A percentile compares a stretch with the other conserved stretches of the same genome.
Conservation (phyloP, 2,329 filamentous ascomycete genomes). For the Cytospora leucostoma region DNA sequence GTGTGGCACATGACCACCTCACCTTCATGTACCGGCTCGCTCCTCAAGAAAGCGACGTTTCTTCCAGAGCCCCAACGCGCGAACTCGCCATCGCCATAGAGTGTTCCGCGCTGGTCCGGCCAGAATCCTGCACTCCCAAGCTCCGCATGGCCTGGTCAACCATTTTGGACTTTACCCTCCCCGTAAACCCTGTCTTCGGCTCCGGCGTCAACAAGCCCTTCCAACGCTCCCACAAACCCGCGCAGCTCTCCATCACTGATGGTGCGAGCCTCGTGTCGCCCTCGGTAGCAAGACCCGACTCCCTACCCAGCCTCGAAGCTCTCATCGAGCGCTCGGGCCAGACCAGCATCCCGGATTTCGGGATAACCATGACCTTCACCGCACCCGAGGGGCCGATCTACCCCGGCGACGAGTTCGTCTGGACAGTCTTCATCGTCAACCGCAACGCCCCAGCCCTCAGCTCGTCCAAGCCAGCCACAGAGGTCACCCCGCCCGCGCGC, state of each 20-base stretch:
- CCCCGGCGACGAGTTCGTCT: conserved; percentile 68
- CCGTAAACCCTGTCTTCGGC: conserved; percentile 65
- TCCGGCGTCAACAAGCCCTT: conserved; percentile 55
- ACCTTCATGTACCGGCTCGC: conserved; percentile 71
- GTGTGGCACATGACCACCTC: conserved; percentile 72
- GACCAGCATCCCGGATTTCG: conserved; percentile 58
- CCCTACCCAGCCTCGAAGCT: conserved; percentile 60
- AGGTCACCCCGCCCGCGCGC: conserved; percentile 47
- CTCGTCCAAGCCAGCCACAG: conserved; percentile 36
- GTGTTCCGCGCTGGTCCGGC: conserved; percentile 58
- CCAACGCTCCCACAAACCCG: conserved; percentile 61
- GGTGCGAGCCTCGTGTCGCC: conserved; percentile 60
- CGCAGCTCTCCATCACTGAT: conserved; percentile 64
- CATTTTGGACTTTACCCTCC: conserved; percentile 67
- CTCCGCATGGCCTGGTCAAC: conserved; percentile 70
- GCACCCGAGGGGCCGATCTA: conserved; percentile 58
- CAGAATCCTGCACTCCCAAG: conserved; percentile 59
- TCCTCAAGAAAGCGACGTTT: conserved; percentile 50
- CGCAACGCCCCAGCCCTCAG: conserved; percentile 47
- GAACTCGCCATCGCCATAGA: conserved; percentile 62
- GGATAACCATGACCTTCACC: conserved; percentile 74
- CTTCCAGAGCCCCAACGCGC: conserved; percentile 49
- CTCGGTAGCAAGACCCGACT: conserved; percentile 59
- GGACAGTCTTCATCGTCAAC: conserved; percentile 77
- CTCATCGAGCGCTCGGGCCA: conserved; percentile 47